Percentiles rank a stretch among this genome's conserved stretches.
phyloP scores from a whole-genome alignment of 2,329 filamentous ascomycete species.

The Colletotrichum aenigma region DNA sequence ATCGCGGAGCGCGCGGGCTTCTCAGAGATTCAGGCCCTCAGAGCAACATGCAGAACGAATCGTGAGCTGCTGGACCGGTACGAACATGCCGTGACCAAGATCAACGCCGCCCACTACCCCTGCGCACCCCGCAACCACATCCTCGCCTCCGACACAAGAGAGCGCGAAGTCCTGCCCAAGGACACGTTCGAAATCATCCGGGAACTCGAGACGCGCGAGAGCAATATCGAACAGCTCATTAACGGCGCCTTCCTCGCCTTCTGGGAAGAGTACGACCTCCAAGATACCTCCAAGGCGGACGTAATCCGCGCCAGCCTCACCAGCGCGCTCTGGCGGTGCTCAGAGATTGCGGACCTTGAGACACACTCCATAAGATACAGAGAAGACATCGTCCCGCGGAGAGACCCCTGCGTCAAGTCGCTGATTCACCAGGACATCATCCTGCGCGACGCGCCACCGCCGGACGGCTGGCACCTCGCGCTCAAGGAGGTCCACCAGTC shows the following conservation, averaged over 20 bases:
- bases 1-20: conserved; percentile 7
- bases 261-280: conserved; percentile 12
- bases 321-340: conserved; percentile 17
- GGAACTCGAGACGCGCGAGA: conserved; percentile 17
- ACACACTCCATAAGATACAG: conserved; percentile 15
- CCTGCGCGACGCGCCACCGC: conserved; percentile 1
- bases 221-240: conserved; percentile 12
- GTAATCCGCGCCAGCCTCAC: not conserved
- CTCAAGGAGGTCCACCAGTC: conserved; percentile 10
- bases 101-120: not conserved
- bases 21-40: conserved; percentile 8
- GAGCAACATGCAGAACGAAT: conserved; percentile 8
- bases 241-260: conserved; percentile 7
- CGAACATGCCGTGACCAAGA: conserved; percentile 13
- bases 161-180: conserved; percentile 4
- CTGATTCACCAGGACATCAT: conserved; percentile 17
- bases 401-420: conserved; percentile 11
- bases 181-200: conserved; percentile 9
- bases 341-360: conserved; percentile 16
- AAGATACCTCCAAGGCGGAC: not conserved
- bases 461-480: conserved; percentile 9
- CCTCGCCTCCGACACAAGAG: conserved; percentile 16
- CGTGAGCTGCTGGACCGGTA: conserved; percentile 14
- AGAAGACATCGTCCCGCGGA: not conserved
- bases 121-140: conserved; percentile 6